These are phyloP conservation scores for Euphorbia celastroides DNA, from an alignment of 441 rosid genomes.

Conservation along the genomic window DNA sequence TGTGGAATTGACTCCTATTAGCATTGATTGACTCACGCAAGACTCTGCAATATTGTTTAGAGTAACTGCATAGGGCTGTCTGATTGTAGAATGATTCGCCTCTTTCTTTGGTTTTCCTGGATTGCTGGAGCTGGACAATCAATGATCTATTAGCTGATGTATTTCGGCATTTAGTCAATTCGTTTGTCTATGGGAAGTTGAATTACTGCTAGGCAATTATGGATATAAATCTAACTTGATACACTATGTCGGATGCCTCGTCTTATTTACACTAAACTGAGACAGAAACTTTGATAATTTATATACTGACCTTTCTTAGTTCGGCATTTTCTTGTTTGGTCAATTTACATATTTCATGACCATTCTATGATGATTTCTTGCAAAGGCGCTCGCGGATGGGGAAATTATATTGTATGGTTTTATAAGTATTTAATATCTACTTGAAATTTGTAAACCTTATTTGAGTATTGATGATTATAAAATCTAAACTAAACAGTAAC, in stretches of 20 bases:
- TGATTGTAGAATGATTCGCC: too few species aligned
- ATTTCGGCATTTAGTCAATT: neutral
- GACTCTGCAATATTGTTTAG: too few species aligned
- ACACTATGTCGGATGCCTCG: too few species aligned
- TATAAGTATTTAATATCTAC: too few species aligned
- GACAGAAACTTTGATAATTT: neutral
- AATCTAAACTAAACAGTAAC: too few species aligned
- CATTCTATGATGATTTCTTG: neutral
- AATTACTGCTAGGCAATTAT: constrained; percentile 1
- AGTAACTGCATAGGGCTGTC: too few species aligned
- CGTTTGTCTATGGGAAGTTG: neutral
- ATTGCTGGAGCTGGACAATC: neutral
- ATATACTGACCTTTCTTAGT: neutral
- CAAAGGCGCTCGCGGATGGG: too few species aligned
- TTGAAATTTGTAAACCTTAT: too few species aligned
- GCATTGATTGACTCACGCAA: neutral
- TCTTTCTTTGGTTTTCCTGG: neutral
- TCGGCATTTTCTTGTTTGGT: neutral
- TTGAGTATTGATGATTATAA: too few species aligned
- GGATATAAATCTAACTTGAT: neutral
- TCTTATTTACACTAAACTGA: neutral
- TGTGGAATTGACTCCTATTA: neutral
- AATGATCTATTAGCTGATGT: neutral
- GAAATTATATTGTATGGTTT: too few species aligned
- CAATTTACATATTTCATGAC: neutral